Conservation (phyloP, 345 rosid genomes). For the Alliaria petiolata region DNA sequence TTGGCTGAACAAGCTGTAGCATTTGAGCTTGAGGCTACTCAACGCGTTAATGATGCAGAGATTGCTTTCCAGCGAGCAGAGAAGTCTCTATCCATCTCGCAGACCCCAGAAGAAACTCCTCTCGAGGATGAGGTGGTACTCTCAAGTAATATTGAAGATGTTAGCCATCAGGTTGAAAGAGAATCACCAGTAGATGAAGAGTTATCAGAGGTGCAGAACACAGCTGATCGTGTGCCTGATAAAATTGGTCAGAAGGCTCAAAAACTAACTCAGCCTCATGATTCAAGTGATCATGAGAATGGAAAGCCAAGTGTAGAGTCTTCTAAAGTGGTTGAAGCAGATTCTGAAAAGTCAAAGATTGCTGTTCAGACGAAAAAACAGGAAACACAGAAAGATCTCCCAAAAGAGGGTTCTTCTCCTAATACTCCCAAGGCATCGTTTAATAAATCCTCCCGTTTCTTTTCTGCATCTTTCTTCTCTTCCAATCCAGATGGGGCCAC, state of each 20-base stretch:
- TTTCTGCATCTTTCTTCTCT: slow-evolving; percentile 97
- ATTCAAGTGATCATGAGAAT: slow-evolving; percentile 53
- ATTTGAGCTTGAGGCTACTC: slow-evolving; percentile 73
- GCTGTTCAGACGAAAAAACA: slow-evolving; percentile 56
- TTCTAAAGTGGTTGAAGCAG: slow-evolving; percentile 56
- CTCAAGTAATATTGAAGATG: slow-evolving; percentile 31
- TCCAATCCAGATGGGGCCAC: slow-evolving; percentile 63
- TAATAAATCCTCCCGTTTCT: slow-evolving; percentile 94
- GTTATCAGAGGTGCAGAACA: slow-evolving; percentile 35
- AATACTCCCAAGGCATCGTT: slow-evolving; percentile 65
- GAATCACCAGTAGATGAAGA: slow-evolving; percentile 44
- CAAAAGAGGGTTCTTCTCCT: slow-evolving; percentile 57
- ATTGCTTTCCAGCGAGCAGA: slow-evolving; percentile 72
- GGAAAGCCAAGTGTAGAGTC: slow-evolving; percentile 51
- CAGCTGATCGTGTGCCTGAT: slow-evolving; percentile 44
- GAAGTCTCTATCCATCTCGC: slow-evolving; percentile 49
- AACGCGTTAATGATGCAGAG: slow-evolving; percentile 70
- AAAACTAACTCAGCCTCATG: slow-evolving; percentile 43
- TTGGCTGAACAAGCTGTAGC: slow-evolving; percentile 97
- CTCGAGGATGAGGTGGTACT: slow-evolving; percentile 38
- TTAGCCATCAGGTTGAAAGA: slow-evolving; percentile 37
- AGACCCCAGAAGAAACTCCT: slow-evolving; percentile 41
- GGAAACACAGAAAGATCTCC: slow-evolving; percentile 70
- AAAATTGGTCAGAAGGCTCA: slow-evolving; percentile 42
- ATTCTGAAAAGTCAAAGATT: slow-evolving; percentile 60